A percentile compares a stretch with the other conserved stretches of the same genome.
Conservation (phyloP, 495 filamentous ascomycete species). For the Aspergillus incahuasiensis region DNA sequence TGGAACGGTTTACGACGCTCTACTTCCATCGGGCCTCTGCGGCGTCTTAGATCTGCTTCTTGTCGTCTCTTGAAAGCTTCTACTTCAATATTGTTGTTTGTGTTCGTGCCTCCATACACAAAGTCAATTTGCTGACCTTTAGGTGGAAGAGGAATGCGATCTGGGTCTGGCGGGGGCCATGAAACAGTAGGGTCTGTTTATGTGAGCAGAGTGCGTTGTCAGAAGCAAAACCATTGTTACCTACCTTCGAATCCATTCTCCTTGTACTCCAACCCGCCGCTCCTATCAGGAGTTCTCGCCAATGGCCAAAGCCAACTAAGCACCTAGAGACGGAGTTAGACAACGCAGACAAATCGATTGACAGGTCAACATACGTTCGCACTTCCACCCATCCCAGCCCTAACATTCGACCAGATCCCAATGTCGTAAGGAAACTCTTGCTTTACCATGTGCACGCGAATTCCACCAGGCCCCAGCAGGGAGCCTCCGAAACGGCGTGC, state of each 20-base stretch:
- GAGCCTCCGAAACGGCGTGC: slow-evolving; percentile 53
- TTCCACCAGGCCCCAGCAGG: slow-evolving; percentile 57
- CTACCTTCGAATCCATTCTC: slow-evolving; percentile 84
- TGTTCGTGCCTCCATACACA: slow-evolving; percentile 30
- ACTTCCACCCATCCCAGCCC: slow-evolving; percentile 67
- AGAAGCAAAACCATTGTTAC: background rate
- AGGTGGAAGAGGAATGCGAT: slow-evolving; percentile 58
- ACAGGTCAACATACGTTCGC: slow-evolving; percentile 31
- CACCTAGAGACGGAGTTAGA: slow-evolving; percentile 22
- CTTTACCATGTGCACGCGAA: slow-evolving; percentile 48
- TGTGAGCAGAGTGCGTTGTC: slow-evolving; percentile 5
- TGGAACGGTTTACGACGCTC: slow-evolving; percentile 49
- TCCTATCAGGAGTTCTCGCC: slow-evolving; percentile 48
- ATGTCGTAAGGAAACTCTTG: slow-evolving; percentile 93
- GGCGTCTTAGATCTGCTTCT: slow-evolving; percentile 47
- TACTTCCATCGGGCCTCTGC: slow-evolving; percentile 21
- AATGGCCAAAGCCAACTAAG: slow-evolving; percentile 65
- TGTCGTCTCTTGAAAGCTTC: slow-evolving; percentile 56
- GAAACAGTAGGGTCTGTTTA: slow-evolving; percentile 40
- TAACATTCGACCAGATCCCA: slow-evolving; percentile 76
- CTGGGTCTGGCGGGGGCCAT: slow-evolving; percentile 94
- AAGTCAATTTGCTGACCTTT: slow-evolving; percentile 23
- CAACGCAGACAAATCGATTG: too few relatives aligned
- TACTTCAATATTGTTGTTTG: slow-evolving; percentile 43
- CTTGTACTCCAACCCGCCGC: slow-evolving; percentile 62